Conservation (phyloP, 2,329 filamentous ascomycete species). For the Hymenoscyphus infarciens region DNA sequence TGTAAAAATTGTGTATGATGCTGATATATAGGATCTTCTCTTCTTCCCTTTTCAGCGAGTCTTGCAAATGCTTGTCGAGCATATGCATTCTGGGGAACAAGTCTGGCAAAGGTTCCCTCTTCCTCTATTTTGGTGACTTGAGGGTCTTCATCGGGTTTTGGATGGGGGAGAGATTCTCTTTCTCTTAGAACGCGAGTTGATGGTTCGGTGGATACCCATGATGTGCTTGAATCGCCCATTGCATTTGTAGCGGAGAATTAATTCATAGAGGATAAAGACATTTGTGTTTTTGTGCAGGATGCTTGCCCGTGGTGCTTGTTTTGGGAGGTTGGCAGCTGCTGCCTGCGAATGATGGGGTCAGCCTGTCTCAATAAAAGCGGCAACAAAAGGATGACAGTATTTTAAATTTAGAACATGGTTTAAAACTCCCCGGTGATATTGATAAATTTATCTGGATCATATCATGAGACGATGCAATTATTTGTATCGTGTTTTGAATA, state of each 20-base stretch:
- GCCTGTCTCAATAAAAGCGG: neutral
- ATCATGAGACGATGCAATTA: no score
- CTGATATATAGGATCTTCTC: slow-evolving; percentile 3
- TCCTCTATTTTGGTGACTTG: neutral
- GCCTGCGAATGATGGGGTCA: slow-evolving; percentile 5
- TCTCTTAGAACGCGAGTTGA: slow-evolving; percentile 17
- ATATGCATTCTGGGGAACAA: slow-evolving; percentile 17
- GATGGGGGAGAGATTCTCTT: slow-evolving; percentile 8
- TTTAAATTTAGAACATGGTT: no score
- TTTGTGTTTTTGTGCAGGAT: neutral
- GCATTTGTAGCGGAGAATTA: neutral
- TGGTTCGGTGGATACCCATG: slow-evolving; percentile 21
- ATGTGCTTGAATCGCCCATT: slow-evolving; percentile 15
- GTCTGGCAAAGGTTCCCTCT: slow-evolving; percentile 19
- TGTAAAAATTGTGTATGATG: slow-evolving; percentile 18
- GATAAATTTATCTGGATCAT: no score
- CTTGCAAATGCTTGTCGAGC: slow-evolving; percentile 17
- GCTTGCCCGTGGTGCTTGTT: neutral
- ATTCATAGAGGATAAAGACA: neutral
- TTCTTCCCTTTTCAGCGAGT: slow-evolving; percentile 1
- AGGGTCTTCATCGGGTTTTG: neutral
- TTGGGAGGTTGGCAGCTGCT: neutral
- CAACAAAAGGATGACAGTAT: neutral
- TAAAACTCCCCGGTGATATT: no score
- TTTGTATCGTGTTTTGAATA: neutral